These are phyloP conservation scores for Chrysoporthe puriensis DNA, from an alignment of 2,329 filamentous ascomycete genomes.

Conservation along the genomic window DNA sequence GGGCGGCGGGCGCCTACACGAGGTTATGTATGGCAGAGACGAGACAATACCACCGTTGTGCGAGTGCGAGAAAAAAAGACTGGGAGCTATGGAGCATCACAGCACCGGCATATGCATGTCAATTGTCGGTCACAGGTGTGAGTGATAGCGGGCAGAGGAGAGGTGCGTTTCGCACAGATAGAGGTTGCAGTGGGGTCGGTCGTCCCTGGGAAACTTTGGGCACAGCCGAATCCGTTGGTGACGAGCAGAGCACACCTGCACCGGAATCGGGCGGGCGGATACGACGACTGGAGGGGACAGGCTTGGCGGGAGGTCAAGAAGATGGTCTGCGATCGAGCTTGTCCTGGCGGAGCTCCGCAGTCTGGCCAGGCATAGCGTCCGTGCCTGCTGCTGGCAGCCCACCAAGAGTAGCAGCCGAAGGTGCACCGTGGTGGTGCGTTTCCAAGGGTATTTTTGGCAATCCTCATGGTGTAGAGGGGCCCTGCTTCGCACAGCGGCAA, in stretches of 20 bases:
- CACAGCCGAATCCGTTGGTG: constrained; percentile 18
- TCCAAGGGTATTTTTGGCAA: constrained; percentile 36
- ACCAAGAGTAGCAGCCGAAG: constrained; percentile 22
- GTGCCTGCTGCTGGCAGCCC: constrained; percentile 17
- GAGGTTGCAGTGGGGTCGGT: constrained; percentile 21
- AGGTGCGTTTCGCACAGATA: constrained; percentile 23
- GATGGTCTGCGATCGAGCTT: background rate
- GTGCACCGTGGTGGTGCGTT: constrained; percentile 23
- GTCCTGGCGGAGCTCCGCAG: constrained; percentile 17
- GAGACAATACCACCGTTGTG: constrained; percentile 19
- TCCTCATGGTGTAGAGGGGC: constrained; percentile 25
- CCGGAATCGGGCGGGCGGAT: constrained; percentile 12
- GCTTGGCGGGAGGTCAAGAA: background rate
- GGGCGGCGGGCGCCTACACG: constrained; percentile 48
- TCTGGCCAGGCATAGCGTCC: constrained; percentile 22
- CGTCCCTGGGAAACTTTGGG: constrained; percentile 13
- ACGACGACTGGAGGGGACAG: constrained; percentile 3
- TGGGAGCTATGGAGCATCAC: constrained; percentile 22
- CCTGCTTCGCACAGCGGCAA: constrained; percentile 33
- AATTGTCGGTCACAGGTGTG: constrained; percentile 30
- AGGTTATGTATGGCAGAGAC: constrained; percentile 51
- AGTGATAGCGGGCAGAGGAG: constrained; percentile 29
- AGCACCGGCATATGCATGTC: constrained; percentile 29
- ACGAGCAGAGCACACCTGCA: constrained; percentile 13
- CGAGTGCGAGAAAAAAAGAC: constrained; percentile 1